Conservation (phyloP, 2,329 filamentous ascomycete species). For the Cercospora zeina region DNA sequence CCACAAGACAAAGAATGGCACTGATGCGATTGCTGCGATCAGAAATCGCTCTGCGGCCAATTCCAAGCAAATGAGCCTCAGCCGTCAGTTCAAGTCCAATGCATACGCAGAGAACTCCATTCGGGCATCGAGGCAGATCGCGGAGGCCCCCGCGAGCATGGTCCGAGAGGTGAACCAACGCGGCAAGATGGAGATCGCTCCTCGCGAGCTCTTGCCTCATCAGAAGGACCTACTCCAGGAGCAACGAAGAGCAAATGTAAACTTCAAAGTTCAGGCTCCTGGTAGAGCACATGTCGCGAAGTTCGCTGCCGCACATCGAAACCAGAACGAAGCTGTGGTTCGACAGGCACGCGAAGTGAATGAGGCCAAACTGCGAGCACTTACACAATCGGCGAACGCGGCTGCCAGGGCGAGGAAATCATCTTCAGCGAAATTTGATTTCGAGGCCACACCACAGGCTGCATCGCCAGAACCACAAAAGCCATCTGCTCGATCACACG, state of each 20-base stretch:
- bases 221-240: constrained; percentile 25
- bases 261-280: constrained; percentile 22
- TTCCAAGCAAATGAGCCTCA: constrained; percentile 21
- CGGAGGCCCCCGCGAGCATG: constrained; percentile 27
- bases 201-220: constrained; percentile 27
- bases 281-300: constrained; percentile 12
- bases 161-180: constrained; percentile 17
- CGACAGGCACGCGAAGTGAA: constrained; percentile 25
- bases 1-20: constrained; percentile 23
- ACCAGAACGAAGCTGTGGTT: constrained; percentile 21
- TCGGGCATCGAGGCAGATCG: constrained; percentile 26
- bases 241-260: constrained; percentile 16
- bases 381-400: constrained; percentile 23
- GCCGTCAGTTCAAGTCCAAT: constrained; percentile 20
- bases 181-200: constrained; percentile 23
- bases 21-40: constrained; percentile 30
- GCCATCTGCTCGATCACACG: constrained; percentile 3
- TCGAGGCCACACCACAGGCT: constrained; percentile 5
- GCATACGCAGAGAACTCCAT: constrained; percentile 5
- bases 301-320: constrained; percentile 15
- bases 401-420: constrained; percentile 11
- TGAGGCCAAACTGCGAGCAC: constrained; percentile 25
- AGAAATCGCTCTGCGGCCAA: constrained; percentile 27
- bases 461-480: constrained; percentile 19
- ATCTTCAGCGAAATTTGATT: constrained; percentile 20